Evolutionary conservation across 2,329 filamentous ascomycete species (phyloP), one percentile per base, ranked within the genome.

Genomic region (Fusarium virguliforme): DNA sequence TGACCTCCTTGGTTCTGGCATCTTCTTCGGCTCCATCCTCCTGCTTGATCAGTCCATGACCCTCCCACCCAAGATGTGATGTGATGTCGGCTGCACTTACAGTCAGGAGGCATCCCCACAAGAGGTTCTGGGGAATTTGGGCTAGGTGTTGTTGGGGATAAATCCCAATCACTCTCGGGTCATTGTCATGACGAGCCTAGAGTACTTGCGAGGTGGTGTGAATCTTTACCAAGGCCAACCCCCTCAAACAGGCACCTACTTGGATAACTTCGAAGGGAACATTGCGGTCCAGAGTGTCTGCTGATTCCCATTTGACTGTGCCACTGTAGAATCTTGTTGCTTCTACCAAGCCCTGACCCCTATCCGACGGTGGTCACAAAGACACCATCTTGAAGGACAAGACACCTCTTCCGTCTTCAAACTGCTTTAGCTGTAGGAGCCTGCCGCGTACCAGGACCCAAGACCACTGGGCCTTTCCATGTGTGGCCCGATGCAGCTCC

Each of bases 1-100:
- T n/a, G 8, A 32, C 8, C 18, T 8, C 18, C 13, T 53, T 53
- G 41, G 12, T 54, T 55, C 32, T 46, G 43, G 9, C 8, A 18
- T 2, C 24, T 58, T 54, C 24, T 40, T 51, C 26, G 22, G n/a
- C 38, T 41, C 26, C 28, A 32, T 34, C 13, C 30, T 64, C 30
- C 59, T 59, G 30, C 53, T 62, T 26, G 9, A 62, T 58, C 13
- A 24, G 40, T 5, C 34, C 18, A 50, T 35, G 6, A n/a, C 24
- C 40, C 53, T 22, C 34, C n/a, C 34, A 28, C 28, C n/a, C 18
- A 26, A 40, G 3, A 6, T 15, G 4, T 15, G 43, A 48, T 48
- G 43, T 48, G 24, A 9, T 48, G 43, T 30, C 8, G 24, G 28
- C 15, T 8, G 8, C 26, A 3, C 22, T 30, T 28, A 3, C 8